Evolutionary conservation across 2,329 filamentous ascomycete species (phyloP), one percentile per base, ranked within the genome.

Genomic region (Colletotrichum liaoningense): DNA sequence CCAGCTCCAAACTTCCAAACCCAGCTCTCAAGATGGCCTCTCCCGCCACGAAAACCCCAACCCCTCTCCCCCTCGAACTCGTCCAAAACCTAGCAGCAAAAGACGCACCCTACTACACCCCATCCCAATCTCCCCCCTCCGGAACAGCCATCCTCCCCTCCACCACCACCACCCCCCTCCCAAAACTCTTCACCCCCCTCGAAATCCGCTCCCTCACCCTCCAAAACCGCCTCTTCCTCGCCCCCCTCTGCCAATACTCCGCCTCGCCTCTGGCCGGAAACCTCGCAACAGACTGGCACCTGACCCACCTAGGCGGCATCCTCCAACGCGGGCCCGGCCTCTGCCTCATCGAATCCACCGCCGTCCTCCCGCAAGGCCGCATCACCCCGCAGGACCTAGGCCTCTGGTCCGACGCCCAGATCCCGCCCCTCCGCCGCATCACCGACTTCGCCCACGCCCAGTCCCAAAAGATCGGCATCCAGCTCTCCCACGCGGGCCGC

Each of bases 401-500:
- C 0, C 79, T 94, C 3, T 95, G 93, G 93, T 87, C 90, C 69
- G 92, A 94, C 78, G 88, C 86, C 1, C 93, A 94, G 77, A 90
- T 92, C 68, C 90, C 86, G 74, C 86, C 86, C 0, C 80, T 93
- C 68, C 85, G 84, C 73, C 83, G 84, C 22, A 85, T 91, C 16
- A 86, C 90, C 5, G 91, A 93, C 38, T 93, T 93, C 68, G 83
- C 86, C 1, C 87, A 88, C 77, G 79, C 81, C 26, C 87, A 89
- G 70, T 86, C 84, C 77, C 91, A 93, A 78, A 88, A 91, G 57
- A 90, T 95, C 66, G 93, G 88, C 35, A 91, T 95, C 67, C 93
- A 97, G 82, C 86, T 97, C 3, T 92, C 84, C 1, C 94, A 97
- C 79, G 94, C 93, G 0, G 94, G 94, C 3, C 85, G 90, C 65